A percentile compares a stretch with the other conserved stretches of the same genome.
These are phyloP conservation scores for Gaultheria prostrata DNA, from an alignment of 148 eudicot genomes.

Conservation along the genomic window DNA sequence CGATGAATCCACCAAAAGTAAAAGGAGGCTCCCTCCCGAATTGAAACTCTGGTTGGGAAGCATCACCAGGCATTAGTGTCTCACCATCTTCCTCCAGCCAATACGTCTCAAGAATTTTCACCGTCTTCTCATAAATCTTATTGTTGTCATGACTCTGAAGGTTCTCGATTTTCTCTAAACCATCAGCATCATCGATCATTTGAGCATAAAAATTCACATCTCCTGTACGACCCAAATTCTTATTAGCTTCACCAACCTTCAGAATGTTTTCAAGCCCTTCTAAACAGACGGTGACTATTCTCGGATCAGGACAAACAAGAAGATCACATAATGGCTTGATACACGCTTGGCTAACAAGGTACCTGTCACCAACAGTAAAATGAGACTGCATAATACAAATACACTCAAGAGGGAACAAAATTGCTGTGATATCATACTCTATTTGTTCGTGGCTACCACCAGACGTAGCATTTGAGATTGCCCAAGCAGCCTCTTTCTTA, in stretches of 20 bases:
- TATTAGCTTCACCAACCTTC: conserved; percentile 49
- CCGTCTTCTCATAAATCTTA: conserved; percentile 53
- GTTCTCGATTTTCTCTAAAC: conserved; percentile 52
- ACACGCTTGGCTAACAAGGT: conserved; percentile 43
- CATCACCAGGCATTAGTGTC: conserved; percentile 31
- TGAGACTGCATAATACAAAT: not conserved
- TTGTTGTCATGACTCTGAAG: conserved; percentile 51
- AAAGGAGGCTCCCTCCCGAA: conserved; percentile 30
- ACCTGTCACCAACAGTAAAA: conserved; percentile 25
- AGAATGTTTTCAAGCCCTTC: conserved; percentile 51
- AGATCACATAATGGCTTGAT: conserved; percentile 55
- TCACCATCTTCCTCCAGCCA: conserved; percentile 51
- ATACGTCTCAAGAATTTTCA: conserved; percentile 48
- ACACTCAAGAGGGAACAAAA: not conserved
- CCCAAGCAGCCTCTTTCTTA: conserved; percentile 53
- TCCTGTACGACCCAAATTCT: conserved; percentile 29
- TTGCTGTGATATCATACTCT: conserved; percentile 22
- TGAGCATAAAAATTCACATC: conserved; percentile 39
- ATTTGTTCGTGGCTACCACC: conserved; percentile 45
- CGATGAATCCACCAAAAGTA: conserved; percentile 42
- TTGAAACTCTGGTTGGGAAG: conserved; percentile 23
- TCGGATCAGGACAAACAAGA: conserved; percentile 47
- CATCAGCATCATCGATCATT: conserved; percentile 47
- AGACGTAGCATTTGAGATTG: conserved; percentile 47
- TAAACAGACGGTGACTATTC: conserved; percentile 46